These are phyloP conservation scores for Ulota crispa DNA, from an alignment of 225 moss, liverwort and hornwort species.

Conservation along the genomic window DNA sequence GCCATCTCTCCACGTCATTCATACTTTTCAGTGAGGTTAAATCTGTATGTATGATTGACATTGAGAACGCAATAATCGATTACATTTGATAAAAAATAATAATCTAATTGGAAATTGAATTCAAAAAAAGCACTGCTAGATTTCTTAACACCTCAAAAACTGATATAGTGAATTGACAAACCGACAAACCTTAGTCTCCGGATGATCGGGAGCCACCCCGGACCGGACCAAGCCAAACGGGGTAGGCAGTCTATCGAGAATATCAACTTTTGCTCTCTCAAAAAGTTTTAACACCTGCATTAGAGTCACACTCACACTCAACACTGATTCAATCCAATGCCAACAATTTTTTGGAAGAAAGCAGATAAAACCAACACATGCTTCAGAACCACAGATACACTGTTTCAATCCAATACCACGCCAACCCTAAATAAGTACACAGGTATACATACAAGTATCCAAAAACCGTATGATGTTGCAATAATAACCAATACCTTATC, in stretches of 20 bases:
- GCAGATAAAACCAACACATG: neutral
- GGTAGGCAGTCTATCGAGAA: conserved; percentile 85
- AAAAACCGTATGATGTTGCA: neutral
- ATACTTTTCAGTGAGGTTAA: neutral
- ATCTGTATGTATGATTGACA: neutral
- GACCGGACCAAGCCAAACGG: conserved; percentile 96
- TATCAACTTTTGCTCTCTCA: conserved; percentile 70
- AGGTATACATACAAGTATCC: neutral
- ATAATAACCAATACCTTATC: conserved; percentile 66
- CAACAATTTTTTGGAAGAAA: neutral
- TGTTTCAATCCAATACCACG: neutral
- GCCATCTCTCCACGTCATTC: neutral
- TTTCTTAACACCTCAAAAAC: neutral
- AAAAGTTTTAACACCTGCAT: conserved; percentile 86
- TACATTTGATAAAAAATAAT: neutral
- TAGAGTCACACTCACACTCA: conserved; percentile 10
- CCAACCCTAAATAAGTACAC: neutral
- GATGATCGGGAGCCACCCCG: conserved; percentile 98
- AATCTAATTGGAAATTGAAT: accelerated
- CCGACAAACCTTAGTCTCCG: conserved; percentile 90
- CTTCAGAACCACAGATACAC: neutral
- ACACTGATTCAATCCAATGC: neutral
- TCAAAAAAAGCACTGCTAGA: neutral
- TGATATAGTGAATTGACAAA: conserved; percentile 14
- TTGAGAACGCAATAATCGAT: neutral